These are phyloP conservation scores for Pseudozyma tsukubaensis DNA, from an alignment of 1,284 basidiomycete genomes.

Conservation along the genomic window DNA sequence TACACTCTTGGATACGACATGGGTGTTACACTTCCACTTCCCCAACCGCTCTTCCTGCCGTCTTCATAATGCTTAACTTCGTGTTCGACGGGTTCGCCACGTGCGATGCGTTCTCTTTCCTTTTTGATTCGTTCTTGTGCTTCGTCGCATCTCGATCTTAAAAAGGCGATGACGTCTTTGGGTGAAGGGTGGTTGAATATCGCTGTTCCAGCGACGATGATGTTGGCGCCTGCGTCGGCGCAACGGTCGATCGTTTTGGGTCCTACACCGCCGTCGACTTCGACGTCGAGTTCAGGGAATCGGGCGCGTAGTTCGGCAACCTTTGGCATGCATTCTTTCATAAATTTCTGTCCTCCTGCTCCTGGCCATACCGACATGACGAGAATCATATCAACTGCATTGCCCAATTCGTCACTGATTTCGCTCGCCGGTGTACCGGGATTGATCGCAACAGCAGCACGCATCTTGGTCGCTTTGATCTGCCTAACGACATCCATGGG, in stretches of 20 bases:
- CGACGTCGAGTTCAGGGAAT: conserved; percentile 87
- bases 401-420: conserved; percentile 64
- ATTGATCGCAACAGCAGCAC: conserved; percentile 67
- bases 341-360: conserved; percentile 92
- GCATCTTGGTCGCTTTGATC: conserved; percentile 66
- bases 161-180: conserved; percentile 70
- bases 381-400: conserved; percentile 67
- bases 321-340: conserved; percentile 90
- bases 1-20: conserved; percentile 53
- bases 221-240: conserved; percentile 86
- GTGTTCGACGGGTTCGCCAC: conserved; percentile 51
- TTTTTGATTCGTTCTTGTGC: conserved; percentile 64
- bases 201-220: conserved; percentile 97
- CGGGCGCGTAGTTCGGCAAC: conserved; percentile 87
- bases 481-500: conserved; percentile 65
- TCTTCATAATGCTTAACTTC: conserved; percentile 55
- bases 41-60: conserved; percentile 36
- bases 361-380: conserved; percentile 69
- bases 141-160: conserved; percentile 60
- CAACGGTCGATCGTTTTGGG: conserved; percentile 89
- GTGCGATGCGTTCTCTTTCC: conserved; percentile 60
- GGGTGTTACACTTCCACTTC: conserved; percentile 44
- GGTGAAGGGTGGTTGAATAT: conserved; percentile 87
- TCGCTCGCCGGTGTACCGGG: conserved; percentile 66
- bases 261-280: conserved; percentile 97